Conservation (phyloP, 352 stramenopile genomes). For the Pilasporangium apinafurcum region DNA sequence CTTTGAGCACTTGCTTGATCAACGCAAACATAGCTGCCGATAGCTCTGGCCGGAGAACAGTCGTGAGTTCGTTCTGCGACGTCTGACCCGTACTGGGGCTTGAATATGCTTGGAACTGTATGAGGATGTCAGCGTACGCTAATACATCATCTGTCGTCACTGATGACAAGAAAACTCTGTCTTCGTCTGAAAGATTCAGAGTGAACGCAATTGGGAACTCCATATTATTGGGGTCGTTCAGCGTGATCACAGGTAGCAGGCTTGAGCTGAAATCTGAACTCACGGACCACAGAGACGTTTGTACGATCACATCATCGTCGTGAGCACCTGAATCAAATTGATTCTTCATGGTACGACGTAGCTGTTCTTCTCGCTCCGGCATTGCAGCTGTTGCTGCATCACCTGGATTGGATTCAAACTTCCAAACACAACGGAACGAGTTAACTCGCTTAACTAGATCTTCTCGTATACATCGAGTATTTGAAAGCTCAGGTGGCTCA, state of each 20-base stretch:
- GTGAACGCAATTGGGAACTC: slow-evolving; percentile 35
- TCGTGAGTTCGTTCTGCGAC: slow-evolving; percentile 4
- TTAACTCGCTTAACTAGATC: slow-evolving; percentile 68
- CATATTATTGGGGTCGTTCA: slow-evolving; percentile 28
- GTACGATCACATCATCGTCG: slow-evolving; percentile 44
- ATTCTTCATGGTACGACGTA: slow-evolving; percentile 20
- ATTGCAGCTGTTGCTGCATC: slow-evolving; percentile 15
- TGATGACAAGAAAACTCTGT: slow-evolving; percentile 63
- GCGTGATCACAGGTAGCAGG: slow-evolving; percentile 61
- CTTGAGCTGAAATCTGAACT: slow-evolving; percentile 46
- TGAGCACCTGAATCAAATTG: slow-evolving; percentile 21
- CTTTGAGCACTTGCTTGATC: slow-evolving; percentile 58
- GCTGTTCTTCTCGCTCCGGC: slow-evolving; percentile 7
- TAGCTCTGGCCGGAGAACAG: slow-evolving; percentile 48
- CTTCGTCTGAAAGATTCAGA: slow-evolving; percentile 63
- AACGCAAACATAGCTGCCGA: slow-evolving; percentile 63
- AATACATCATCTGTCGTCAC: slow-evolving; percentile 57
- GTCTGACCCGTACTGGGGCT: not conserved
- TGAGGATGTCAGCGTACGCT: slow-evolving; percentile 54
- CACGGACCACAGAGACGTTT: slow-evolving; percentile 69
- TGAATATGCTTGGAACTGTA: slow-evolving; percentile 30
- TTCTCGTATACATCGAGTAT: slow-evolving; percentile 62
- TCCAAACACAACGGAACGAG: slow-evolving; percentile 60
- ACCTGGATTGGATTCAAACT: slow-evolving; percentile 23
- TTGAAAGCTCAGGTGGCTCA: slow-evolving; percentile 45